Evolutionary conservation across 345 rosid genomes (phyloP).

Genomic region (Euclidium syriacum): DNA sequence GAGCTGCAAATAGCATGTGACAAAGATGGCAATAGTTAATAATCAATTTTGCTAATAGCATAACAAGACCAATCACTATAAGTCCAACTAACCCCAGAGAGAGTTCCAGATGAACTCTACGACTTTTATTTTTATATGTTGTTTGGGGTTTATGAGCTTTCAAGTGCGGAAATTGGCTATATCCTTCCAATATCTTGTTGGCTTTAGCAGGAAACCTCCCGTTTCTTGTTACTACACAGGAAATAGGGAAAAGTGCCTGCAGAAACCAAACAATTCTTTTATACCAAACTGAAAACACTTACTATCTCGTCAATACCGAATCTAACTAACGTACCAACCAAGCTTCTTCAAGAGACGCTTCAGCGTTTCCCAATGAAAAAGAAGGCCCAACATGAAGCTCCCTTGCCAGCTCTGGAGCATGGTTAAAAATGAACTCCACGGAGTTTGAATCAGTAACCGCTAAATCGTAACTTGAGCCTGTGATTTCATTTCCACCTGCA

Average conservation of each 20-base stretch:
- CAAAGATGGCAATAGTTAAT: neutral
- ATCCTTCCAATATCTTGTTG: constrained; percentile 44
- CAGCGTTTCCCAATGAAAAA: constrained; percentile 46
- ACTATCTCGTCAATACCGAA: neutral
- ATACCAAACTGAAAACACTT: neutral
- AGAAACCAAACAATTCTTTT: constrained; percentile 1
- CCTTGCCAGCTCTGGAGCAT: constrained; percentile 65
- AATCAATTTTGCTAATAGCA: neutral
- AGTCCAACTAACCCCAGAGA: constrained; percentile 70
- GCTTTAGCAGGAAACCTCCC: constrained; percentile 70
- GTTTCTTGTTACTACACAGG: constrained; percentile 58
- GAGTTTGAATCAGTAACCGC: constrained; percentile 81
- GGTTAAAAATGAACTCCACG: constrained; percentile 60
- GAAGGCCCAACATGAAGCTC: constrained; percentile 45
- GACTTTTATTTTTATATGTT: constrained; percentile 38
- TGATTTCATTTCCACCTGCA: constrained; percentile 59
- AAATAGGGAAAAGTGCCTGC: constrained; percentile 77
- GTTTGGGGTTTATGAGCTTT: constrained; percentile 40
- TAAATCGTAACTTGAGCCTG: constrained; percentile 64
- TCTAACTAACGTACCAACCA: constrained; percentile 57
- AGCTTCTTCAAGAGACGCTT: constrained; percentile 39
- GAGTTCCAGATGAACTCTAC: constrained; percentile 86
- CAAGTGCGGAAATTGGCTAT: constrained; percentile 54
- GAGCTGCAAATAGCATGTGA: constrained; percentile 44
- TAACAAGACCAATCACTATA: neutral